Percentiles rank a stretch among this genome's conserved stretches.
Evolutionary conservation across 2,329 filamentous ascomycete genomes (phyloP).

Genomic region (Fusarium marasasianum): DNA sequence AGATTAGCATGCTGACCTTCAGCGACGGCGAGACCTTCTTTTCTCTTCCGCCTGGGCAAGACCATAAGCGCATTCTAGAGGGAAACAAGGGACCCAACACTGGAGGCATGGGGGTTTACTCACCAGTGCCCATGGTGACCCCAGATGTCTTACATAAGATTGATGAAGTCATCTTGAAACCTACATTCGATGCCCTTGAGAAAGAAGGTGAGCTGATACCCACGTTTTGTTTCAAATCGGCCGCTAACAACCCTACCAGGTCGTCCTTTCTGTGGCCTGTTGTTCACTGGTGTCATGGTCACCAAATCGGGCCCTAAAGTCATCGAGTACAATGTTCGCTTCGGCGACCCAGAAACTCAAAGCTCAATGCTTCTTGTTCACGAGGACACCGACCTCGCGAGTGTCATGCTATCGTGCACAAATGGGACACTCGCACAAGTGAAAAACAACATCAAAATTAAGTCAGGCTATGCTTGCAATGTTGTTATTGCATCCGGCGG

Average conservation of each 20-base stretch:
- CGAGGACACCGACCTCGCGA: conserved; percentile 80
- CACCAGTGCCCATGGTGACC: conserved; percentile 67
- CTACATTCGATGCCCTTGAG: conserved; percentile 70
- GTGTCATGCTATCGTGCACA: conserved; percentile 84
- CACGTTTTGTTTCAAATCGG: neutral
- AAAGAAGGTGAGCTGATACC: conserved; percentile 55
- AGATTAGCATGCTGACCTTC: conserved; percentile 74
- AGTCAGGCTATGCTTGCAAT: conserved; percentile 76
- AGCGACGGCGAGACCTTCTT: conserved; percentile 72
- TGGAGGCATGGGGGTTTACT: conserved; percentile 81
- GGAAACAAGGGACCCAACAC: conserved; percentile 76
- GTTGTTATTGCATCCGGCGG: conserved; percentile 87
- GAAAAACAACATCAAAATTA: conserved; percentile 68
- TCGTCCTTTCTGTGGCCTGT: conserved; percentile 69
- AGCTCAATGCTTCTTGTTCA: conserved; percentile 80
- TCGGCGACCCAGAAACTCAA: conserved; percentile 89
- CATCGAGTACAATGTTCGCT: conserved; percentile 89
- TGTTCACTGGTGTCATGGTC: conserved; percentile 89
- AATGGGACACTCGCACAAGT: conserved; percentile 74
- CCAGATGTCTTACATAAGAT: conserved; percentile 63
- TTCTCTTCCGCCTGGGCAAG: conserved; percentile 75
- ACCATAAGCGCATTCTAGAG: conserved; percentile 77
- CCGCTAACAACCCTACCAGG: conserved; percentile 1
- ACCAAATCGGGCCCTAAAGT: conserved; percentile 78
- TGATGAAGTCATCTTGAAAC: conserved; percentile 67